These are phyloP conservation scores for Carpinus fangiana DNA, from an alignment of 306 rosid species.

Conservation along the genomic window DNA sequence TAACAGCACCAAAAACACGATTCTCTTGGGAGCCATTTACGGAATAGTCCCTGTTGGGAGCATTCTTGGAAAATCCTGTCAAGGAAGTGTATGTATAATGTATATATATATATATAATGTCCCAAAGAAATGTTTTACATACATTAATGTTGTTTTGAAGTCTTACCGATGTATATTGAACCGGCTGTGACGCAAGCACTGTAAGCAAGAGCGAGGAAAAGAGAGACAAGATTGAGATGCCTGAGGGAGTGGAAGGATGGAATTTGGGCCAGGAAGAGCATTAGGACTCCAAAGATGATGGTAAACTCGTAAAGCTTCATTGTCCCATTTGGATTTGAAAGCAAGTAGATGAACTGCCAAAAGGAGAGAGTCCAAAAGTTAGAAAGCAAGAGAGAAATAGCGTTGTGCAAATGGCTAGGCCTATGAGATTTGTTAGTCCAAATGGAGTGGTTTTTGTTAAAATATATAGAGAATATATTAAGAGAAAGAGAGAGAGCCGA, in stretches of 20 bases:
- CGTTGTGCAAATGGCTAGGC: not conserved
- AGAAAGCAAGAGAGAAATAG: not conserved
- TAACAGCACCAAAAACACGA: conserved; percentile 54
- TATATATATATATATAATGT: not conserved
- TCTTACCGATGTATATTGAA: conserved; percentile 64
- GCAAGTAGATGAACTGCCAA: conserved; percentile 46
- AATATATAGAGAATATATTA: too few relatives aligned
- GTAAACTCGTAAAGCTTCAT: conserved; percentile 46
- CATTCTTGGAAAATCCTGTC: conserved; percentile 59
- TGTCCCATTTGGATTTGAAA: conserved; percentile 35
- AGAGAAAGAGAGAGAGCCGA: too few relatives aligned
- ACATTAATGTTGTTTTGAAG: not conserved
- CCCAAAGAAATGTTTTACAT: not conserved
- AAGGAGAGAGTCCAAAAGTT: not conserved
- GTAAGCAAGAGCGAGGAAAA: conserved; percentile 52
- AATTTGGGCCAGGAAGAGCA: conserved; percentile 51
- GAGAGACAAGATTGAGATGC: conserved; percentile 64
- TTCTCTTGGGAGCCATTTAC: conserved; percentile 39
- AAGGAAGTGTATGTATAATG: not conserved
- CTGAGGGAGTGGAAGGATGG: conserved; percentile 89
- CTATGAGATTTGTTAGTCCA: too few relatives aligned
- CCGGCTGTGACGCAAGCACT: conserved; percentile 53
- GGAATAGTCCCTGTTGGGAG: conserved; percentile 49
- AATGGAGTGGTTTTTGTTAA: too few relatives aligned
- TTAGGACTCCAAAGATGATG: conserved; percentile 29